Conservation (phyloP, 352 stramenopile species). For the Phytophthora pinifolia region DNA sequence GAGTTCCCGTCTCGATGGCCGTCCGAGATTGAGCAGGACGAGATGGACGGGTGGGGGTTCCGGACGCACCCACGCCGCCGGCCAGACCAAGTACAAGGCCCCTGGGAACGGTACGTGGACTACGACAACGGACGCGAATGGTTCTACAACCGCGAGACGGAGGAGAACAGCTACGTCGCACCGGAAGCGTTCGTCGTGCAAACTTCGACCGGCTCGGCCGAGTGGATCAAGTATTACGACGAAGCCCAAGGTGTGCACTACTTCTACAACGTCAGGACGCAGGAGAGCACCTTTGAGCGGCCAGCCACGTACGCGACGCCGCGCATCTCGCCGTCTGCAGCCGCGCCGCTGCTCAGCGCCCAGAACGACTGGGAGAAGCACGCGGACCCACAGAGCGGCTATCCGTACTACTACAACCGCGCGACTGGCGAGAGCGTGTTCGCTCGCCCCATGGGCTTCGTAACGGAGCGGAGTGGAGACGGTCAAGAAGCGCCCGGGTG, state of each 20-base stretch:
- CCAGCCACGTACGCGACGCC: constrained; percentile 33
- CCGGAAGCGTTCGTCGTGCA: constrained; percentile 31
- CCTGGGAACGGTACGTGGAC: constrained; percentile 73
- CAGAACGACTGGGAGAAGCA: constrained; percentile 50
- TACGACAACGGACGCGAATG: constrained; percentile 39
- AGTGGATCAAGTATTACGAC: constrained; percentile 74
- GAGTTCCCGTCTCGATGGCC: constrained; percentile 92
- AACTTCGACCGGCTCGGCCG: neutral
- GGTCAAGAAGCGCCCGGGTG: constrained; percentile 15
- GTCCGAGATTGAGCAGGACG: constrained; percentile 88
- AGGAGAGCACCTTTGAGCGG: constrained; percentile 33
- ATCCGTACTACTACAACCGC: constrained; percentile 84
- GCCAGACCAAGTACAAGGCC: constrained; percentile 40
- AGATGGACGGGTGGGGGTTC: constrained; percentile 78
- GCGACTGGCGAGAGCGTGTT: constrained; percentile 74
- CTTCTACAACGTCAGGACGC: constrained; percentile 45
- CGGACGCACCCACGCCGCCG: constrained; percentile 50
- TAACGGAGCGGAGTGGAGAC: constrained; percentile 16
- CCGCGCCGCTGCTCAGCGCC: constrained; percentile 1
- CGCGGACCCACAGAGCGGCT: constrained; percentile 43
- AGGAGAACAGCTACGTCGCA: constrained; percentile 52
- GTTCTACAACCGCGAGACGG: constrained; percentile 77
- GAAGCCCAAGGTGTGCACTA: constrained; percentile 64
- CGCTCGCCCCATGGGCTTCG: constrained; percentile 32
- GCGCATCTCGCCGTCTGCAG: constrained; percentile 15